Base-by-base conservation (phyloP, 345 rosid genomes). In the Citrus sp. region DNA sequence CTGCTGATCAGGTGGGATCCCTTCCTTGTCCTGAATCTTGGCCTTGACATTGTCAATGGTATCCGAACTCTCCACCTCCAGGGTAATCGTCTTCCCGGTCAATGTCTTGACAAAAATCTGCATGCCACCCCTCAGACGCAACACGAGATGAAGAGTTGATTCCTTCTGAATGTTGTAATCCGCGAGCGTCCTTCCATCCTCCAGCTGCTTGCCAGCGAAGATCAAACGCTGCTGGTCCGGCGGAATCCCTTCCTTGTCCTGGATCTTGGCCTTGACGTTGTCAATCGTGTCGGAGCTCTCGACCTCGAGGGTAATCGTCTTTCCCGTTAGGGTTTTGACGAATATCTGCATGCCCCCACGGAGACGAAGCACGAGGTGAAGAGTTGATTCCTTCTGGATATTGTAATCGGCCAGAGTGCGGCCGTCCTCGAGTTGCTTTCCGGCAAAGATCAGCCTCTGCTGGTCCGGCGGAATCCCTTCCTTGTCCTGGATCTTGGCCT, bases 381-480 rank as follows among this genome's bases (percentile, higher is more conserved):
- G 75, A 1, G 75, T 71, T 4, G 75, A 71, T 37, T 71, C 75
- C n/a, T 71, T 71, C 61, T 71, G 75, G 8, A 71, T 71, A 12
- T 71, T 71, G 7, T 71, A 71, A 13, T 71, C 61, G 13, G 76
- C 61, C 67, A 65, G 0, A 1, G 69, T 65, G 0, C 69, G 42
- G 0, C 69, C 69, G 0, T 65, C 69, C 4, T 65, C 69, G 0
- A 65, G 38, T 1, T 65, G 69, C 40, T 65, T 65, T 0, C 69
- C 69, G 0, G 69, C 69, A 0, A 65, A 65, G 25, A 65, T 65
- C 40, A 65, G 5, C 0, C 69, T 1, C 40, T 65, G 69, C 42
- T 65, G 69, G 0, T 65, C 69, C 0, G 69, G 69, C 1, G 69
- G 42, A 18, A 65, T 65, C 10, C 69, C 69, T 21, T 65, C 69